Evolutionary conservation across 805 yeast species (phyloP).

Genomic region (Saitoella complicata): DNA sequence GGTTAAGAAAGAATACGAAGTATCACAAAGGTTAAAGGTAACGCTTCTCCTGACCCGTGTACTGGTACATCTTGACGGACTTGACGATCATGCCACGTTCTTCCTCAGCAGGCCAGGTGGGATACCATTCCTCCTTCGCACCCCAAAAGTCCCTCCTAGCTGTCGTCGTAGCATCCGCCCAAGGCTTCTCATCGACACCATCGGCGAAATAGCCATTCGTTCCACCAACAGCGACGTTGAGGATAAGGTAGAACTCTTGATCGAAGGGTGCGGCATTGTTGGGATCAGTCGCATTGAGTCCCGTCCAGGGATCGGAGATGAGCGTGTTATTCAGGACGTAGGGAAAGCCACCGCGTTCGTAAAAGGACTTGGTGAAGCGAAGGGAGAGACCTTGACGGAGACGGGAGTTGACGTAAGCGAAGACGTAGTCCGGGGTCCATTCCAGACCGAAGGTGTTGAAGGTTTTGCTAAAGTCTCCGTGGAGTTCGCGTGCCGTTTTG

Average conservation of each 20-base stretch:
- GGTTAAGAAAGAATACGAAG: too few species aligned
- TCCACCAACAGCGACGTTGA: conserved; percentile 12
- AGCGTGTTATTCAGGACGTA: conserved; percentile 2
- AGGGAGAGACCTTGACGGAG: conserved; percentile 9
- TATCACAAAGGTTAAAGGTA: too few species aligned
- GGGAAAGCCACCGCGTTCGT: conserved; percentile 4
- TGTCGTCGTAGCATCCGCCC: conserved; percentile 8
- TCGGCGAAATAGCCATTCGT: conserved; percentile 11
- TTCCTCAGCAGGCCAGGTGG: conserved; percentile 8
- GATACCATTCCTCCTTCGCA: conserved; percentile 4
- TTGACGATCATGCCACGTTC: conserved; percentile 9
- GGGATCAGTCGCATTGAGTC: conserved; percentile 2
- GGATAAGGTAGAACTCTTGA: conserved; percentile 9
- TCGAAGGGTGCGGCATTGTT: conserved; percentile 9
- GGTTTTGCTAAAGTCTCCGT: conserved; percentile 2
- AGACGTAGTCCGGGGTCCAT: conserved; percentile 10
- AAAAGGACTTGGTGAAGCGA: conserved; percentile 5
- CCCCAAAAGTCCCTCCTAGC: conserved; percentile 9
- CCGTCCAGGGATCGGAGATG: conserved; percentile 9
- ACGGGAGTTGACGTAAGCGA: conserved; percentile 9
- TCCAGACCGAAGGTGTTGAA: conserved; percentile 10
- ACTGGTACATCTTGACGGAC: conserved; percentile 6
- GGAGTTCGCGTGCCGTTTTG: background rate
- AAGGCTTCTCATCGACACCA: conserved; percentile 8
- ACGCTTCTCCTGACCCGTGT: background rate